Percentiles rank a stretch among this genome's conserved stretches.
Conservation (phyloP, 2,329 filamentous ascomycete species). For the Exophiala sideris region DNA sequence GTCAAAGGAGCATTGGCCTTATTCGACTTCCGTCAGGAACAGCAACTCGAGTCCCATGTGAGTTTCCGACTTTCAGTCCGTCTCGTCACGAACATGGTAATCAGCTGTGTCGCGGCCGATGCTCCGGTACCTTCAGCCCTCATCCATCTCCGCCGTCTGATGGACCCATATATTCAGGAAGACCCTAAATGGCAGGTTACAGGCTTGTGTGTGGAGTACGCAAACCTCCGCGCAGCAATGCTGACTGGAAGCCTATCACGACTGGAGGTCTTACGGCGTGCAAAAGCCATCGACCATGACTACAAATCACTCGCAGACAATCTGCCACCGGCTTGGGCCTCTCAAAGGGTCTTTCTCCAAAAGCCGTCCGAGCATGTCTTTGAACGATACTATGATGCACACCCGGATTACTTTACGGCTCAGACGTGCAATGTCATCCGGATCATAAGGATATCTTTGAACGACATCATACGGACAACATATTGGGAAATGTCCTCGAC, state of each 20-base stretch:
- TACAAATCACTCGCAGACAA: slow-evolving; percentile 26
- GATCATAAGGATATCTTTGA: slow-evolving; percentile 33
- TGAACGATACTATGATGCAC: slow-evolving; percentile 31
- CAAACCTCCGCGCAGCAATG: slow-evolving; percentile 27
- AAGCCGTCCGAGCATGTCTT: slow-evolving; percentile 19
- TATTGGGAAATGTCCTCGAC: slow-evolving; percentile 1
- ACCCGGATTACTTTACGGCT: slow-evolving; percentile 30
- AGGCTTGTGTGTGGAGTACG: slow-evolving; percentile 31
- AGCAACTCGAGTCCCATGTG: slow-evolving; percentile 29
- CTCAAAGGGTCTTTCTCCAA: slow-evolving; percentile 8
- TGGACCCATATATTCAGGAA: slow-evolving; percentile 27
- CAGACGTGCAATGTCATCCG: slow-evolving; percentile 35
- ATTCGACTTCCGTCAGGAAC: slow-evolving; percentile 32
- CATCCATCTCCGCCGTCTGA: slow-evolving; percentile 35
- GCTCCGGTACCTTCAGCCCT: slow-evolving; percentile 42
- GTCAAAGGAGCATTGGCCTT: slow-evolving; percentile 36
- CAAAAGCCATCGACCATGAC: slow-evolving; percentile 29
- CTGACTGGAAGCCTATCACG: slow-evolving; percentile 15
- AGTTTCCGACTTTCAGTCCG: slow-evolving; percentile 25
- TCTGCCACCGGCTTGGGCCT: slow-evolving; percentile 15
- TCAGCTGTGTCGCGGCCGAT: slow-evolving; percentile 31
- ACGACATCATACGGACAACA: slow-evolving; percentile 25
- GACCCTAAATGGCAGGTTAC: slow-evolving; percentile 34
- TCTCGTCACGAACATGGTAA: slow-evolving; percentile 31
- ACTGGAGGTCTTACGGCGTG: slow-evolving; percentile 22